A percentile compares a stretch with the other conserved stretches of the same genome.
These are phyloP conservation scores for Apophysomyces elegans DNA, from an alignment of 371 early-diverging fungal genomes.

Conservation along the genomic window DNA sequence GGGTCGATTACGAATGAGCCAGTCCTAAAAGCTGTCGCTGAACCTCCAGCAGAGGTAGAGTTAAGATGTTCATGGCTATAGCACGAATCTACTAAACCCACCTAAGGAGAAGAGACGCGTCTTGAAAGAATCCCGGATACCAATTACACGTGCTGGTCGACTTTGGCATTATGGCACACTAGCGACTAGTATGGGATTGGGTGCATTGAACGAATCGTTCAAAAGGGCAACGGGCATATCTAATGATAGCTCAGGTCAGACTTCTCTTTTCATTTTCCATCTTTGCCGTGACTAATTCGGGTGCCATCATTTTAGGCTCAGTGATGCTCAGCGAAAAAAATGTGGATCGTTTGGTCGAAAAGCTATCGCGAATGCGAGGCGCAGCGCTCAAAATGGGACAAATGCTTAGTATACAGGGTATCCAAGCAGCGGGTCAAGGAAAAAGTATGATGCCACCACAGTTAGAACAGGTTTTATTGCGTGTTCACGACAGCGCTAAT, in stretches of 20 bases:
- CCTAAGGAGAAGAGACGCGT: conserved; percentile 20
- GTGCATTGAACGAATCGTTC: conserved; percentile 77
- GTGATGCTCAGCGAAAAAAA: conserved; percentile 78
- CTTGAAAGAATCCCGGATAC: conserved; percentile 66
- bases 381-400: conserved; percentile 98
- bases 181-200: conserved; percentile 76
- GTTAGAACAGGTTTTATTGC: conserved; percentile 78
- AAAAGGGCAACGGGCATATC: conserved; percentile 64
- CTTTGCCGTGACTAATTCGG: not conserved
- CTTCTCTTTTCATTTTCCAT: conserved; percentile 8
- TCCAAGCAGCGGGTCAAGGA: conserved; percentile 37
- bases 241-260: conserved; percentile 29
- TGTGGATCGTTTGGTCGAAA: conserved; percentile 84
- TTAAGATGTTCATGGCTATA: not conserved
- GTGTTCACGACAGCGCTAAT: conserved; percentile 95
- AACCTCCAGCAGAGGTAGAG: not conserved
- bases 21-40: conserved; percentile 12
- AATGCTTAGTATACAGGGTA: conserved; percentile 95
- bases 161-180: conserved; percentile 75
- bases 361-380: conserved; percentile 94
- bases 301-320: conserved; percentile 31
- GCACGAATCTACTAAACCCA: not conserved
- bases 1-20: conserved; percentile 13
- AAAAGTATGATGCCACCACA: conserved; percentile 74
- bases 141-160: conserved; percentile 65